These are phyloP conservation scores for Domatiomyces globalis DNA, from an alignment of 2,329 filamentous ascomycete genomes.

Conservation along the genomic window DNA sequence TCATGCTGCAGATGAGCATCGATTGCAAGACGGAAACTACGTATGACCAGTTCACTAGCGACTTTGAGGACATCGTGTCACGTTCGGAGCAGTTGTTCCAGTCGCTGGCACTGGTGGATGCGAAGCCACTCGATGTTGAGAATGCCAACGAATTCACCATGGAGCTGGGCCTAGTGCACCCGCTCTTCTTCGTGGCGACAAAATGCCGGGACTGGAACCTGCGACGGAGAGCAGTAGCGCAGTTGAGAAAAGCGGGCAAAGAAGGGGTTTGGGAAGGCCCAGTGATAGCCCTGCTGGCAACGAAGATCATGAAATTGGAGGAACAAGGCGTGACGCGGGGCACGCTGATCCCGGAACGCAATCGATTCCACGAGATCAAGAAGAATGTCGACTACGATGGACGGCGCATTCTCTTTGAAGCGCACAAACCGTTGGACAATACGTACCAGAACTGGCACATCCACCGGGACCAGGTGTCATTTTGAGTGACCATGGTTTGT, in stretches of 20 bases:
- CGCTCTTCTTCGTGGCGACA: conserved; percentile 23
- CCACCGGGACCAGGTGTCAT: conserved; percentile 12
- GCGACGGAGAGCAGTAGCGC: conserved; percentile 19
- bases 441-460: conserved; percentile 14
- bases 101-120: conserved; percentile 10
- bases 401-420: conserved; percentile 14
- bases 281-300: conserved; percentile 20
- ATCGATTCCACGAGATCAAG: conserved; percentile 18
- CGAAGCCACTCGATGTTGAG: conserved; percentile 13
- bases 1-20: conserved; percentile 18
- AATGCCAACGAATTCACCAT: conserved; percentile 17
- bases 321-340: conserved; percentile 12
- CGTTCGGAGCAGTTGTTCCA: conserved; percentile 15
- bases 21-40: conserved; percentile 15
- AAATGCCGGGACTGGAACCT: conserved; percentile 20
- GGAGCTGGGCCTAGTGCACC: conserved; percentile 22
- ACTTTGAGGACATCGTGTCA: conserved; percentile 19
- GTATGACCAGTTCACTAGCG: conserved; percentile 14
- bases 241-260: conserved; percentile 22
- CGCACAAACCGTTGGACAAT: conserved; percentile 11
- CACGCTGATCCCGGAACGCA: conserved; percentile 13
- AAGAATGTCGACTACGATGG: conserved; percentile 19
- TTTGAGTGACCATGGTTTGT: conserved; percentile 11
- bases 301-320: conserved; percentile 19
- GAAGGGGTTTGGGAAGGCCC: conserved; percentile 26